phyloP scores from a whole-genome alignment of 805 yeast genomes.

The Teunomyces atbi region DNA sequence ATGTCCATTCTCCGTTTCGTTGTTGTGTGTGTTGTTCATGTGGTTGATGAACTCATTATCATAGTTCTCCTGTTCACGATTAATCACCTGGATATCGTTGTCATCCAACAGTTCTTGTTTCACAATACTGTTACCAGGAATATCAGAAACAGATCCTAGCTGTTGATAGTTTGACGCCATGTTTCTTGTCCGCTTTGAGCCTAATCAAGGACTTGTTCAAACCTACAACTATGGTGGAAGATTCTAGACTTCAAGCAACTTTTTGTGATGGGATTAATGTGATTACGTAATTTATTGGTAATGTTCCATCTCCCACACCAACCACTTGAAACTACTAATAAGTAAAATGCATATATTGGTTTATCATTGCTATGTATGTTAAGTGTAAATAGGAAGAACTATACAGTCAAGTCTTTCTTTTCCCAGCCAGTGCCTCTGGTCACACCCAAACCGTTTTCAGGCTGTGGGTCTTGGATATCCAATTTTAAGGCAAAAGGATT shows the following conservation, averaged over 20 bases:
- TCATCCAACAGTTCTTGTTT: slow-evolving; percentile 8
- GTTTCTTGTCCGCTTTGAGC: not conserved
- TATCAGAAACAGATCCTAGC: not conserved
- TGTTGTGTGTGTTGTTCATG: not conserved
- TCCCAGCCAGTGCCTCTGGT: slow-evolving; percentile 42
- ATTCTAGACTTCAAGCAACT: not conserved
- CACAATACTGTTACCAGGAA: not conserved
- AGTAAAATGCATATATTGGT: too few species aligned
- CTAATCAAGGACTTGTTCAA: not conserved
- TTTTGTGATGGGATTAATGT: not conserved
- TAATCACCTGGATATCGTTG: slow-evolving; percentile 22
- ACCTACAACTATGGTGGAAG: slow-evolving; percentile 1
- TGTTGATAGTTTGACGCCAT: slow-evolving; percentile 1
- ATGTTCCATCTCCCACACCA: too few species aligned
- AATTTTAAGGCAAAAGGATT: slow-evolving; percentile 61
- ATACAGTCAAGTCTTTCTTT: slow-evolving; percentile 29
- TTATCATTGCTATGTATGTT: too few species aligned
- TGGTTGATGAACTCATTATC: slow-evolving; percentile 9
- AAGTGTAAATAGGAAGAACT: too few species aligned
- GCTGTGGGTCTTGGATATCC: slow-evolving; percentile 36
- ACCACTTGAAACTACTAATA: too few species aligned
- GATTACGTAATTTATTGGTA: not conserved
- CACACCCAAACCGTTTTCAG: slow-evolving; percentile 32
- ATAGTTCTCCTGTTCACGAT: slow-evolving; percentile 12
- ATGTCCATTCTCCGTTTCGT: not conserved